Percentiles rank a stretch among this genome's conserved stretches.
phyloP scores from a whole-genome alignment of 768 basidiomycete species.

The Hortiboletus flavorubellus region DNA sequence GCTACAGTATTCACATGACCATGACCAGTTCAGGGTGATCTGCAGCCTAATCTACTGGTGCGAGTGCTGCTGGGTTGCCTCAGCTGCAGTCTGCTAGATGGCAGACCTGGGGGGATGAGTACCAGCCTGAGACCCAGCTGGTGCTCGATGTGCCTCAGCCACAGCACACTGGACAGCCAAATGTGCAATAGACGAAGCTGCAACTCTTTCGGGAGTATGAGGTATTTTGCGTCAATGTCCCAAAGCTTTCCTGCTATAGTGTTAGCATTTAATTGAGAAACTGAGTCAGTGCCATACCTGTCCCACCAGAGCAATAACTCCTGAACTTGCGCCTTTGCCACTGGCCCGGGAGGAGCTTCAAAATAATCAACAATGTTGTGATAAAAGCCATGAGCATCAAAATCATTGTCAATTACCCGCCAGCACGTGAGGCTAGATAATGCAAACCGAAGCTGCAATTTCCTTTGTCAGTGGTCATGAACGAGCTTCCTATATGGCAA shows the following conservation, averaged over 20 bases:
- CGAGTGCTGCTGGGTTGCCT: too few relatives aligned
- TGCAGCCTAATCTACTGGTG: too few relatives aligned
- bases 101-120: too few relatives aligned
- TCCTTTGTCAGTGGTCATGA: not conserved
- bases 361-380: not conserved
- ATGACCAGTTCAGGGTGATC: too few relatives aligned
- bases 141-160: not conserved
- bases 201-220: not conserved
- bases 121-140: too few relatives aligned
- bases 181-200: not conserved
- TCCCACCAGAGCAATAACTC: not conserved
- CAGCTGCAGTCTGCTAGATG: too few relatives aligned
- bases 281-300: not conserved
- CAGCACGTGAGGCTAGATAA: not conserved
- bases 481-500: not conserved
- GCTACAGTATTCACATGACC: too few relatives aligned
- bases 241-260: not conserved
- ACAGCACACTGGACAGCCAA: not conserved
- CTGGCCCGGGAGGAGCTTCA: not conserved
- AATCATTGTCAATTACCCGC: not conserved
- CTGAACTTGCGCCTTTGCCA: not conserved
- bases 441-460: not conserved
- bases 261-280: not conserved
- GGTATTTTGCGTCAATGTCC: not conserved
- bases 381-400: not conserved